Conservation (phyloP, 345 rosid species). For the Excoecaria agallocha region DNA sequence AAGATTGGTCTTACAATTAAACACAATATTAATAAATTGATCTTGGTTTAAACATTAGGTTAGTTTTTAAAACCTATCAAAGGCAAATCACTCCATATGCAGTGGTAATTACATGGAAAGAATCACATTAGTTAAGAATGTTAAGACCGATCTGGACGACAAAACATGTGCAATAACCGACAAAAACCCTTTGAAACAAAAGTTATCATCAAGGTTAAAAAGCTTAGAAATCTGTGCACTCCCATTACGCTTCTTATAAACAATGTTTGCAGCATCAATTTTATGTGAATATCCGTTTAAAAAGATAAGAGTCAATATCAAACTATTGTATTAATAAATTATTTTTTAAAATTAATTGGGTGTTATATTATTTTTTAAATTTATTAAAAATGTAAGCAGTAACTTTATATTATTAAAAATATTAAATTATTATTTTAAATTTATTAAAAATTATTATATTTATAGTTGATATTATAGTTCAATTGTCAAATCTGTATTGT, state of each 20-base stretch:
- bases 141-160: conserved; percentile 2
- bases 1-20: neutral
- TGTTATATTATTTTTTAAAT: no score
- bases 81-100: neutral
- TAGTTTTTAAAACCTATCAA: neutral
- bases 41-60: neutral
- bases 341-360: no score
- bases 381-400: no score
- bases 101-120: no score
- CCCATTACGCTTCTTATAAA: neutral
- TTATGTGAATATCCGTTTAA: no score
- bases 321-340: no score
- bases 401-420: no score
- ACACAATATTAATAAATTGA: neutral
- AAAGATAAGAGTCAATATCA: no score
- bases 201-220: neutral
- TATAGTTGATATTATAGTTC: no score
- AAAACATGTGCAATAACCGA: conserved; percentile 10
- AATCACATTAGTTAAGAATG: neutral
- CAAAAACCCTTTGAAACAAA: conserved; percentile 6
- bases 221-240: conserved; percentile 1
- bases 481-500: no score
- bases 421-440: no score
- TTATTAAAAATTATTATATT: no score
- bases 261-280: neutral